phyloP scores from a whole-genome alignment of 768 basidiomycete species.

The Phanerochaete sordida region DNA sequence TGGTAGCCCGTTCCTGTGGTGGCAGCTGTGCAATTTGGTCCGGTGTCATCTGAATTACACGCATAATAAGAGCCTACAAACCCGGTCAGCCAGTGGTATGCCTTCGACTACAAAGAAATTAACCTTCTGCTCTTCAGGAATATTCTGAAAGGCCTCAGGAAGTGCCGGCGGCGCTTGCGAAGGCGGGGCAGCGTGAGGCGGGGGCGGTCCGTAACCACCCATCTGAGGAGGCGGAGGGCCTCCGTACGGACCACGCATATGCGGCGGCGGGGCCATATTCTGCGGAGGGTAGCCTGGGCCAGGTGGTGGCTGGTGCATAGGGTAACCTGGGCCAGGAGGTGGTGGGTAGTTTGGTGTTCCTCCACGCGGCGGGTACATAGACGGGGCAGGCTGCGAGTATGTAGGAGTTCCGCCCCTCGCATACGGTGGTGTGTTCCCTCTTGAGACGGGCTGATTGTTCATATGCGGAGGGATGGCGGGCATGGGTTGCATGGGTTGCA shows the following conservation, averaged over 20 bases:
- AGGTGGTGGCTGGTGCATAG: neutral
- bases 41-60: constrained; percentile 76
- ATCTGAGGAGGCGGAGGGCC: neutral
- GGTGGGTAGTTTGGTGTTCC: constrained; percentile 4
- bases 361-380: constrained; percentile 5
- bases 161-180: constrained; percentile 20
- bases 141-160: constrained; percentile 52
- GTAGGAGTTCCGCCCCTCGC: constrained; percentile 4
- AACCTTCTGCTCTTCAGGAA: constrained; percentile 71
- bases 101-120: constrained; percentile 9
- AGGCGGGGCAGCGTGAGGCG: neutral
- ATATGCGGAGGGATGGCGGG: constrained; percentile 26
- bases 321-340: constrained; percentile 3
- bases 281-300: neutral
- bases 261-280: neutral
- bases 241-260: constrained; percentile 3
- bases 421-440: constrained; percentile 18
- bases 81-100: neutral
- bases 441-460: constrained; percentile 6
- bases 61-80: constrained; percentile 66
- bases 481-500: constrained; percentile 2
- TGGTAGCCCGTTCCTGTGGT: constrained; percentile 67
- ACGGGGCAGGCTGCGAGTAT: constrained; percentile 8
- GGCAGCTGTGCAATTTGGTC: constrained; percentile 80
- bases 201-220: neutral